These are phyloP conservation scores for Colletotrichum liaoningense DNA, from an alignment of 2,329 filamentous ascomycete genomes.

Conservation along the genomic window DNA sequence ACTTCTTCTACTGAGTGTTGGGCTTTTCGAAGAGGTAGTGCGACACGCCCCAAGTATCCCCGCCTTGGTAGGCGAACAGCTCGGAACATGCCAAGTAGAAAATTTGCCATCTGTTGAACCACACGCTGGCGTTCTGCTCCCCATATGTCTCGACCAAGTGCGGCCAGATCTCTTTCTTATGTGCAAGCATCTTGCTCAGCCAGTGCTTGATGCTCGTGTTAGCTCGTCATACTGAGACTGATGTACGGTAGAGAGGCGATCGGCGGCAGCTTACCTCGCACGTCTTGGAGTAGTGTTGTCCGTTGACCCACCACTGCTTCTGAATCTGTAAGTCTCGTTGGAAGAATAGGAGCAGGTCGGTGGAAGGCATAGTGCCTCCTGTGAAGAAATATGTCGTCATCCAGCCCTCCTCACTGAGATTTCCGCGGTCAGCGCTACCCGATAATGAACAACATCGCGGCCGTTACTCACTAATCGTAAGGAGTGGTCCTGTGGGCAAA, in stretches of 20 bases:
- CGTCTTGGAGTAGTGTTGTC: conserved; percentile 75
- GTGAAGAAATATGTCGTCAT: conserved; percentile 82
- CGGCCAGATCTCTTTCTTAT: conserved; percentile 72
- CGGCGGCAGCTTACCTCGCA: conserved; percentile 66
- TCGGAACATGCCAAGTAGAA: conserved; percentile 80
- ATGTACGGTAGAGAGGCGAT: background rate
- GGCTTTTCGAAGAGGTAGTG: conserved; percentile 76
- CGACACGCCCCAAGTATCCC: conserved; percentile 75
- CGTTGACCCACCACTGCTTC: conserved; percentile 78
- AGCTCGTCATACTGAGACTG: background rate
- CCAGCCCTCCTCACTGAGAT: conserved; percentile 70
- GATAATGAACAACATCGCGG: background rate
- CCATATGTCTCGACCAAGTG: conserved; percentile 74
- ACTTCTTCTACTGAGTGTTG: background rate
- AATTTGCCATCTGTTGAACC: conserved; percentile 79
- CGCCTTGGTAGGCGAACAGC: conserved; percentile 73
- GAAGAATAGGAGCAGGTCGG: conserved; percentile 75
- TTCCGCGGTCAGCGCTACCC: background rate
- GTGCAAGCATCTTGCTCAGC: conserved; percentile 69
- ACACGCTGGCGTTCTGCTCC: conserved; percentile 66
- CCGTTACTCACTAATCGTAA: conserved; percentile 65
- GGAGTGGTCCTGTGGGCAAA: conserved; percentile 74
- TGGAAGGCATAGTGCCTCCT: conserved; percentile 77
- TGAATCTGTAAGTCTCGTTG: conserved; percentile 70
- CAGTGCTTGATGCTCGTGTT: conserved; percentile 59